These are phyloP conservation scores for Suillus spraguei DNA, from an alignment of 768 basidiomycete species.

Conservation along the genomic window DNA sequence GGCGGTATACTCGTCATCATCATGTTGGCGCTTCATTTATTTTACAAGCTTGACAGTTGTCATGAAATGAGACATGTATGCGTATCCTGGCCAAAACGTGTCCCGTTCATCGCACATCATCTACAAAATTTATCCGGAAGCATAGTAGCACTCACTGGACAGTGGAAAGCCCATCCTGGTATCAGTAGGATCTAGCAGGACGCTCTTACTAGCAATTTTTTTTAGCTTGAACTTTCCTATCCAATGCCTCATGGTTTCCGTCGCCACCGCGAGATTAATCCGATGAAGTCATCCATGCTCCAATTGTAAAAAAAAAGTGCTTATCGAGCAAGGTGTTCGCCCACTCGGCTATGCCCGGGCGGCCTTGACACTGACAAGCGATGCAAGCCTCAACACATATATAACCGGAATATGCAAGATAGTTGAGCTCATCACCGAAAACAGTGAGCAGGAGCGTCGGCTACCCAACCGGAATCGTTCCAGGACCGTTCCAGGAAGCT, in stretches of 20 bases:
- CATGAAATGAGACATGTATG: background rate
- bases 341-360: background rate
- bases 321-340: background rate
- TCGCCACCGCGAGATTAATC: background rate
- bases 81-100: background rate
- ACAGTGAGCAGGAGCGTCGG: background rate
- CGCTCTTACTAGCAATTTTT: background rate
- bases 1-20: too few relatives aligned
- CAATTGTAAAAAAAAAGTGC: background rate
- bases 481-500: background rate
- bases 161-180: background rate
- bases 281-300: background rate
- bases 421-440: background rate
- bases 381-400: background rate
- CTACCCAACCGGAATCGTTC: background rate
- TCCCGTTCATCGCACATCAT: background rate
- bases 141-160: background rate
- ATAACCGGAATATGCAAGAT: background rate
- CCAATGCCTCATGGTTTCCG: background rate
- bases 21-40: background rate
- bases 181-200: background rate
- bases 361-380: background rate
- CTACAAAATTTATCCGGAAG: background rate
- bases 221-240: background rate
- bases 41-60: background rate